Evolutionary conservation across 1,284 basidiomycete genomes (phyloP).

Genomic region (Exsudoporus floridanus): DNA sequence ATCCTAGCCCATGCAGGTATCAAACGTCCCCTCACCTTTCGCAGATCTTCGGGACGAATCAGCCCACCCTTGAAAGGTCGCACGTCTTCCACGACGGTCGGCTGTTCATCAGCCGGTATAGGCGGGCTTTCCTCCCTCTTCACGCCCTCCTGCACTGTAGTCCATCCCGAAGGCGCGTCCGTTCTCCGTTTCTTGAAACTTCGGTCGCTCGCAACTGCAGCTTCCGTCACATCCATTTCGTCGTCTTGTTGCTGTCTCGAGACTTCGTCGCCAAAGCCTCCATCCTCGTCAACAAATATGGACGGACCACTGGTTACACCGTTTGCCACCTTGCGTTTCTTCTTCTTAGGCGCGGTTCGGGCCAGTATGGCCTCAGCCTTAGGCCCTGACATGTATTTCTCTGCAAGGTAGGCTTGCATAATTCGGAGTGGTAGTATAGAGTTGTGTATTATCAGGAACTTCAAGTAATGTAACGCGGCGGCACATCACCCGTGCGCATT

Average conservation of each 20-base stretch:
- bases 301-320: constrained; percentile 35
- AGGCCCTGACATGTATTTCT: constrained; percentile 94
- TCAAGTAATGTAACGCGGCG: background rate
- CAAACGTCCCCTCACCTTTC: constrained; percentile 39
- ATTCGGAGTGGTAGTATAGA: constrained; percentile 8
- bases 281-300: constrained; percentile 67
- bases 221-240: constrained; percentile 55
- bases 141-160: constrained; percentile 48
- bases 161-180: constrained; percentile 57
- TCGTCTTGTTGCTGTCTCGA: constrained; percentile 43
- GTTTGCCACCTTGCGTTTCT: constrained; percentile 65
- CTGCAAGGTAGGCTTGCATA: constrained; percentile 75
- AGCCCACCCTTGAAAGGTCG: constrained; percentile 71
- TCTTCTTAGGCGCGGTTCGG: constrained; percentile 56
- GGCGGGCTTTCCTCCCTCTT: constrained; percentile 50
- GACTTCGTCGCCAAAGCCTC: constrained; percentile 53
- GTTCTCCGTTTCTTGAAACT: constrained; percentile 72
- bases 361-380: constrained; percentile 96
- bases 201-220: constrained; percentile 66
- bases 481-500: background rate
- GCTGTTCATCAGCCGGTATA: constrained; percentile 67
- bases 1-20: background rate
- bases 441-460: background rate
- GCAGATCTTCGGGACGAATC: constrained; percentile 64
- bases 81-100: constrained; percentile 51